Percentiles rank a stretch among this genome's conserved stretches.
Conservation (phyloP, 306 rosid species). For the Alnus glutinosa region DNA sequence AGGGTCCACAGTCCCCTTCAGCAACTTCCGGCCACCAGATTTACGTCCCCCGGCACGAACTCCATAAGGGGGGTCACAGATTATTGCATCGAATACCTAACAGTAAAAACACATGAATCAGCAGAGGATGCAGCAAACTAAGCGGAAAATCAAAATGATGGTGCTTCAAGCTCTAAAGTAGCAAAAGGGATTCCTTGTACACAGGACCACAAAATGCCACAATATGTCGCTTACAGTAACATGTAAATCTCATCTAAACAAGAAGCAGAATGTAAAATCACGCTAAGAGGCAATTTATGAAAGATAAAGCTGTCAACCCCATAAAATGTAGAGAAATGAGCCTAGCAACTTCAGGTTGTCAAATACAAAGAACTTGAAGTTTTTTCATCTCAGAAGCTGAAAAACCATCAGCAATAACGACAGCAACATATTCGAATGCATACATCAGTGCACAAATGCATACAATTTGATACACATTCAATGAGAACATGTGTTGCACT, state of each 20-base stretch:
- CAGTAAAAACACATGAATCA: conserved; percentile 15
- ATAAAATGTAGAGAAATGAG: no score
- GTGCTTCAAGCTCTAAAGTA: not conserved
- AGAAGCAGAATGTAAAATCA: no score
- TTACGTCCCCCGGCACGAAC: conserved; percentile 99
- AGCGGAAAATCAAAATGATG: not conserved
- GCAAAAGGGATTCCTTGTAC: not conserved
- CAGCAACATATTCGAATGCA: no score
- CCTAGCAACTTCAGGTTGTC: no score
- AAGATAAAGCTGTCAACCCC: no score
- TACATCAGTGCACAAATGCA: no score
- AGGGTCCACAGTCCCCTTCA: conserved; percentile 76
- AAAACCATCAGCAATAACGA: not conserved
- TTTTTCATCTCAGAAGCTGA: not conserved
- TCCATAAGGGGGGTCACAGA: conserved; percentile 99
- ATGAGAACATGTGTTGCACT: not conserved
- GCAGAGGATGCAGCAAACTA: not conserved
- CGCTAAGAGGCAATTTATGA: no score
- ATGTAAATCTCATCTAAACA: not conserved
- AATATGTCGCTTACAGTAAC: not conserved
- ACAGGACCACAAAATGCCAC: not conserved
- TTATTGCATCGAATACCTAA: conserved; percentile 86
- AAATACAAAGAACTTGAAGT: no score
- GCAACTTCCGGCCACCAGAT: conserved; percentile 93
- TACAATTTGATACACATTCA: not conserved